Evolutionary conservation across 495 filamentous ascomycete genomes (phyloP).

Genomic region (Oleoguttula mirabilis): DNA sequence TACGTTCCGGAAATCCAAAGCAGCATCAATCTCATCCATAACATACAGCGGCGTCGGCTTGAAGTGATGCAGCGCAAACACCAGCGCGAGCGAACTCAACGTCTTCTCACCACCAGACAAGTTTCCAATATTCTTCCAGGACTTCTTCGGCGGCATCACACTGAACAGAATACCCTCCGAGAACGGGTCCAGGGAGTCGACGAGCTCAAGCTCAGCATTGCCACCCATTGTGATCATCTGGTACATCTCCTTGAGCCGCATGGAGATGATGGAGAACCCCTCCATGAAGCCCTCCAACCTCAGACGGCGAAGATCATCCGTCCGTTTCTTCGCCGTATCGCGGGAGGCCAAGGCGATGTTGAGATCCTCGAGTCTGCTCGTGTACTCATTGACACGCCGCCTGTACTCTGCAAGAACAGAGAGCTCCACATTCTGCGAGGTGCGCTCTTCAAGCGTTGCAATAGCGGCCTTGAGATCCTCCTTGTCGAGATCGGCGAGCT

Average conservation of each 20-base stretch:
- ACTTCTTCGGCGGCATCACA: slow-evolving; percentile 99
- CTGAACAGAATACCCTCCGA: slow-evolving; percentile 92
- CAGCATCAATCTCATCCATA: slow-evolving; percentile 99
- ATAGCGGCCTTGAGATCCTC: slow-evolving; percentile 76
- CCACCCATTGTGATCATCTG: slow-evolving; percentile 99
- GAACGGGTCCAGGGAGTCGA: slow-evolving; percentile 91
- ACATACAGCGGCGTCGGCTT: slow-evolving; percentile 96
- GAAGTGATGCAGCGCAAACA: slow-evolving; percentile 96
- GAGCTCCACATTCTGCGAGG: slow-evolving; percentile 79
- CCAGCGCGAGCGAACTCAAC: slow-evolving; percentile 79
- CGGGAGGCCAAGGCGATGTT: slow-evolving; percentile 59
- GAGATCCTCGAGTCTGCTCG: slow-evolving; percentile 67
- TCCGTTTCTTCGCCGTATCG: slow-evolving; percentile 75
- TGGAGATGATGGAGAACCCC: slow-evolving; percentile 87
- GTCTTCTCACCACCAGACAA: slow-evolving; percentile 95
- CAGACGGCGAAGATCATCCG: slow-evolving; percentile 79
- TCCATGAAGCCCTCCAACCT: slow-evolving; percentile 97
- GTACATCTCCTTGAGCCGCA: slow-evolving; percentile 98
- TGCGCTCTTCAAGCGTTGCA: slow-evolving; percentile 83
- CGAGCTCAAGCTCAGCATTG: slow-evolving; percentile 92
- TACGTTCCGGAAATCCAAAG: slow-evolving; percentile 93
- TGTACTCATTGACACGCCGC: slow-evolving; percentile 75
- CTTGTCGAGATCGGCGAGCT: slow-evolving; percentile 87
- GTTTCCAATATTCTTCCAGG: slow-evolving; percentile 98
- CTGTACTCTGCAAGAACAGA: slow-evolving; percentile 89